These are phyloP conservation scores for Aspergillus pseudonomiae DNA, from an alignment of 2,329 filamentous ascomycete species.

Conservation along the genomic window DNA sequence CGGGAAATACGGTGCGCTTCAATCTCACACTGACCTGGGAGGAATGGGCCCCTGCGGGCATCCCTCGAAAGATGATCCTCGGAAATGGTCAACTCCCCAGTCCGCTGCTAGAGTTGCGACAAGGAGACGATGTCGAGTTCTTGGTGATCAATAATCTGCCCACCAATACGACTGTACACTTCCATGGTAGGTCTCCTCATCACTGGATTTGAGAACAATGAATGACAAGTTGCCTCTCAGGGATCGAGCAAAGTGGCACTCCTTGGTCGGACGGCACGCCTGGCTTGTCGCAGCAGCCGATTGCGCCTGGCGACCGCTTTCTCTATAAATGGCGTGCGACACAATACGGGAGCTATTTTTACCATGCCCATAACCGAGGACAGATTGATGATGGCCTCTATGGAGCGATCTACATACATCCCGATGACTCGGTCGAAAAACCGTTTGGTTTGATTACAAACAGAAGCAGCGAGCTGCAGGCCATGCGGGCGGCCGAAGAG, in stretches of 20 bases:
- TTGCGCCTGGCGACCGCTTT: conserved; percentile 53
- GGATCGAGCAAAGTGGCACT: conserved; percentile 52
- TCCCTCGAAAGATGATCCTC: conserved; percentile 30
- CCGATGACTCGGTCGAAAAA: conserved; percentile 36
- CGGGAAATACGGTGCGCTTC: conserved; percentile 26
- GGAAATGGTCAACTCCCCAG: conserved; percentile 34
- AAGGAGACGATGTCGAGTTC: conserved; percentile 34
- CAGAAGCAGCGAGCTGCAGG: conserved; percentile 36
- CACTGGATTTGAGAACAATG: neutral
- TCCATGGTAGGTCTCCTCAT: conserved; percentile 29
- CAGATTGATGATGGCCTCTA: conserved; percentile 64
- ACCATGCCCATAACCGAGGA: conserved; percentile 58
- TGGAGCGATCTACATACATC: conserved; percentile 56
- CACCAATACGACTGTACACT: conserved; percentile 30
- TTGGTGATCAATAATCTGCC: conserved; percentile 32
- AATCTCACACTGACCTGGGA: conserved; percentile 37
- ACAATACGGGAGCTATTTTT: conserved; percentile 62
- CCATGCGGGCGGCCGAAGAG: conserved; percentile 54
- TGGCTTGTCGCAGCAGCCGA: conserved; percentile 56
- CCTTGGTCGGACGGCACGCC: conserved; percentile 63
- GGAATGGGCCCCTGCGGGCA: conserved; percentile 31
- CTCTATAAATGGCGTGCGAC: conserved; percentile 57
- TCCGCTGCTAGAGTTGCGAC: conserved; percentile 27
- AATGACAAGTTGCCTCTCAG: conserved; percentile 13
- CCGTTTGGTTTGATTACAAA: conserved; percentile 56